A percentile compares a stretch with the other conserved stretches of the same genome.
Conservation (phyloP, 169 alveolate species). For the Babesia sp. region DNA sequence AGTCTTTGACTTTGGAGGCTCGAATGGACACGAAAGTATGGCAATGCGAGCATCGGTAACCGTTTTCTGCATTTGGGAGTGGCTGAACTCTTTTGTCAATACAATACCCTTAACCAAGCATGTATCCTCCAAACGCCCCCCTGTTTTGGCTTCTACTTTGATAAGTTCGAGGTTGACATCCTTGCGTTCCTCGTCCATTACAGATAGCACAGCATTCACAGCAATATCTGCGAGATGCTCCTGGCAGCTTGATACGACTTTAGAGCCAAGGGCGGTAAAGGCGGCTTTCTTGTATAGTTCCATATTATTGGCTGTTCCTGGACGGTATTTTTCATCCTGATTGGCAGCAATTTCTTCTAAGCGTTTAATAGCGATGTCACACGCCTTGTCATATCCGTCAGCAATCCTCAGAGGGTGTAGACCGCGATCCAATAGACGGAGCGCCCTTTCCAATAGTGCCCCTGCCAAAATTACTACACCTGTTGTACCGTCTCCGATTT, state of each 20-base stretch:
- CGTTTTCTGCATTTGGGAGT: conserved; percentile 97
- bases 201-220: conserved; percentile 96
- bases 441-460: conserved; percentile 93
- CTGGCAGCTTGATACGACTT: conserved; percentile 92
- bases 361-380: conserved; percentile 90
- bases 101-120: conserved; percentile 93
- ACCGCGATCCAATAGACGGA: conserved; percentile 92
- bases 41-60: conserved; percentile 94
- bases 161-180: conserved; percentile 98
- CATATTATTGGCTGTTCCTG: conserved; percentile 73
- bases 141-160: conserved; percentile 95
- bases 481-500: conserved; percentile 99
- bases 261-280: conserved; percentile 95
- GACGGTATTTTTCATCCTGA: conserved; percentile 62
- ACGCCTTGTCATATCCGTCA: conserved; percentile 98
- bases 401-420: conserved; percentile 97
- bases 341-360: conserved; percentile 87
- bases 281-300: conserved; percentile 84
- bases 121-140: conserved; percentile 96
- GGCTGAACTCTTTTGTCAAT: conserved; percentile 97
- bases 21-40: conserved; percentile 98
- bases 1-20: conserved; percentile 99
- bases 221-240: conserved; percentile 92
- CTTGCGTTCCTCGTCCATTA: conserved; percentile 94
- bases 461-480: conserved; percentile 99